Percentiles rank a stretch among this genome's conserved stretches.
These are phyloP conservation scores for Pyrenophora teres DNA, from an alignment of 2,329 filamentous ascomycete species.

Conservation along the genomic window DNA sequence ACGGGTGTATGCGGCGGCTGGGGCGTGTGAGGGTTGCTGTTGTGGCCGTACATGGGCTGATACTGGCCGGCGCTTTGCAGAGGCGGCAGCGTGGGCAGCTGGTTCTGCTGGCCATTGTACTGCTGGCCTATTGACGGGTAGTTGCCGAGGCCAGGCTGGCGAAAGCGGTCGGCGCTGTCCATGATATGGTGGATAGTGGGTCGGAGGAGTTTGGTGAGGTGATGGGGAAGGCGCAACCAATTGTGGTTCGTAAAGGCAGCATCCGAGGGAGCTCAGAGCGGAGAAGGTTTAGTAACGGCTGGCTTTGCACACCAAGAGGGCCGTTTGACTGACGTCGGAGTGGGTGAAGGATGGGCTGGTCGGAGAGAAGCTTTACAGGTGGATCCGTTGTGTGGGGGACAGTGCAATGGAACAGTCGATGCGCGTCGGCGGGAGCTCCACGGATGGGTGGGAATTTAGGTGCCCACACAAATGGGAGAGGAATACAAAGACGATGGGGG, in stretches of 20 bases:
- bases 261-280: conserved; percentile 38
- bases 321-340: conserved; percentile 31
- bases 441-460: conserved; percentile 24
- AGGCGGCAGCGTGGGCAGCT: conserved; percentile 44
- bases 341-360: conserved; percentile 30
- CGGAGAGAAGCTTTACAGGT: conserved; percentile 37
- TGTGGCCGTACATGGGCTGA: conserved; percentile 42
- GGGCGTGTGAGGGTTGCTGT: conserved; percentile 47
- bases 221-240: conserved; percentile 39
- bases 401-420: conserved; percentile 29
- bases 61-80: conserved; percentile 40
- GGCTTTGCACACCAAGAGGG: conserved; percentile 29
- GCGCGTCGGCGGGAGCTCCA: conserved; percentile 29
- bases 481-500: conserved; percentile 12
- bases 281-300: conserved; percentile 32
- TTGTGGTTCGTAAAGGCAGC: conserved; percentile 33
- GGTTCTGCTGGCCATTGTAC: conserved; percentile 37
- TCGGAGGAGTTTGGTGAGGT: conserved; percentile 14
- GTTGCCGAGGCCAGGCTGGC: conserved; percentile 42
- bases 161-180: conserved; percentile 43
- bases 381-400: conserved; percentile 46
- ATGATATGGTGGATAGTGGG: conserved; percentile 29
- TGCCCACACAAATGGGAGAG: conserved; percentile 24
- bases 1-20: conserved; percentile 45
- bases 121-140: conserved; percentile 40